Evolutionary conservation across 2,329 filamentous ascomycete species (phyloP), one percentile per base, ranked within the genome.

Genomic region (Fusarium subtropicale): DNA sequence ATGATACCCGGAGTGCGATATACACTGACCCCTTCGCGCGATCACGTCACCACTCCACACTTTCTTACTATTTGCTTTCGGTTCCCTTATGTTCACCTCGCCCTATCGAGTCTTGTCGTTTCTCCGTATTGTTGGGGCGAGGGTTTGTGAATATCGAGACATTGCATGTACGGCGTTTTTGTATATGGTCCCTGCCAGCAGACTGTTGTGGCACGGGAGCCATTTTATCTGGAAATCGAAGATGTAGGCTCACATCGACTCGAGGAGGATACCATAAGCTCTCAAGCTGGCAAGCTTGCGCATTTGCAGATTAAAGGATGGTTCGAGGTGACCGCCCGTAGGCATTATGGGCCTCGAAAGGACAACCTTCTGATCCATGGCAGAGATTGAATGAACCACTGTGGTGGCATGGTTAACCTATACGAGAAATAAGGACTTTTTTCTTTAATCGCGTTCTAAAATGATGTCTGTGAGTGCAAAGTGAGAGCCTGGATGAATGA

Each of bases 1-100:
- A 77, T 76, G 79, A 81, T 81, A 81, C 79, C 79, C 79, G 78
- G 79, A 80, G 78, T 78, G 78, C 78, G 76, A 76, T 71, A 76
- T 68, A 73, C 73, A 73, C 68, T 75, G 72, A 73, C 74, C 72
- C 72, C 71, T 58, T 64, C 69, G 73, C 64, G 69, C 74, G 70
- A 76, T 75, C 70, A 76, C 69, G 75, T 78, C 77, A 79, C 78
- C 79, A 80, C 79, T 79, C 79, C 75, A 75, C 72, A 53, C 51
- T 68, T 77, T 76, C 71, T 66, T 67, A 73, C 74, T 55, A 46
- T 65, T 60, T 56, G 12, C 60, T 41, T 38, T 33, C 51, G 41
- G 51, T 36, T 67, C 66, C 60, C 51, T 31, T 55, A 64, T 69
- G 51, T 56, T 57, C 55, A 60, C 56, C 54, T 68, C 48, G 53